A percentile compares a stretch with the other conserved stretches of the same genome.
These are phyloP conservation scores for Talaromyces sp. DNA, from an alignment of 2,329 filamentous ascomycete species.

Conservation along the genomic window DNA sequence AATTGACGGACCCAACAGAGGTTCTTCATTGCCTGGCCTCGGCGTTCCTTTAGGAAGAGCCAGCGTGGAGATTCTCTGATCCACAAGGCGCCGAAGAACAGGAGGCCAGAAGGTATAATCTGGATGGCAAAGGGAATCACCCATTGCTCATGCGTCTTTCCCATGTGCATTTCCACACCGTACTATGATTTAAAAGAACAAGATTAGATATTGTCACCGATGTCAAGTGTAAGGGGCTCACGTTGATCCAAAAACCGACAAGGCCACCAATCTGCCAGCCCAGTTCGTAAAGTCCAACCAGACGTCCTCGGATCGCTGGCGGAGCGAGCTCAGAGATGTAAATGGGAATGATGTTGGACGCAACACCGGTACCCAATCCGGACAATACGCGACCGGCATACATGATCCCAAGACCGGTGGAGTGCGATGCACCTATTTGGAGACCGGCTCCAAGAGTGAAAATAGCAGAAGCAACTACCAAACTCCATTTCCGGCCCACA, in stretches of 20 bases:
- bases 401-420: too few species aligned
- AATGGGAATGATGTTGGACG: constrained; percentile 51
- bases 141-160: constrained; percentile 42
- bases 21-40: constrained; percentile 43
- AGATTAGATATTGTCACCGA: too few species aligned
- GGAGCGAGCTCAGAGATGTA: constrained; percentile 53
- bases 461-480: constrained; percentile 56
- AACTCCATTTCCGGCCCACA: constrained; percentile 58
- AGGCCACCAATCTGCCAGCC: constrained; percentile 49
- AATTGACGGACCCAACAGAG: constrained; percentile 48
- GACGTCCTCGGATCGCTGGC: constrained; percentile 49
- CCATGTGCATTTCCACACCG: constrained; percentile 6
- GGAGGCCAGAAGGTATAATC: constrained; percentile 41
- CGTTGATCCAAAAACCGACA: constrained; percentile 49
- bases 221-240: constrained; percentile 13
- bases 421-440: constrained; percentile 36
- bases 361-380: too few species aligned
- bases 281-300: constrained; percentile 51
- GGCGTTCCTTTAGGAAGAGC: constrained; percentile 41
- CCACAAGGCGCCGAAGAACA: constrained; percentile 46
- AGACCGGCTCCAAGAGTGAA: constrained; percentile 65
- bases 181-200: too few species aligned
- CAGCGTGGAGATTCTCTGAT: constrained; percentile 48
- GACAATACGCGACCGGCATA: too few species aligned
- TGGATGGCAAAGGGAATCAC: constrained; percentile 52